phyloP scores from a whole-genome alignment of 768 basidiomycete species.

The Coprinellus micaceus region DNA sequence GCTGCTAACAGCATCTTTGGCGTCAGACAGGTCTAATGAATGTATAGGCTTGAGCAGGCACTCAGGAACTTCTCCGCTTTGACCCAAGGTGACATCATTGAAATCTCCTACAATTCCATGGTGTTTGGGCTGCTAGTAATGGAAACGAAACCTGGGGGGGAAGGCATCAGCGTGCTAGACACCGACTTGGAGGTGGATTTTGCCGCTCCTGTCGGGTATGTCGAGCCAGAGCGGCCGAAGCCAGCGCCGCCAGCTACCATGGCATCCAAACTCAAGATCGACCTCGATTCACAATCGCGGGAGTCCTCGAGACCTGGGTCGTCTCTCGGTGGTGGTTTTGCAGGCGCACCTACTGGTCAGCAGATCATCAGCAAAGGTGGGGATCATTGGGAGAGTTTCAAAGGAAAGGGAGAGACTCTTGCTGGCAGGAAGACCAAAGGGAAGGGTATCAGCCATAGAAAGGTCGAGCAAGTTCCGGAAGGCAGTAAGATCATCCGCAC shows the following conservation, averaged over 20 bases:
- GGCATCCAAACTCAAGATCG: slow-evolving; percentile 96
- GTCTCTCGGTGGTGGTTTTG: slow-evolving; percentile 65
- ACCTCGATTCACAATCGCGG: slow-evolving; percentile 81
- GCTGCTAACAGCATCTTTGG: slow-evolving; percentile 1
- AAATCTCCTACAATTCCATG: slow-evolving; percentile 95
- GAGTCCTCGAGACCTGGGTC: slow-evolving; percentile 82
- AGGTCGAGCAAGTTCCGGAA: slow-evolving; percentile 72
- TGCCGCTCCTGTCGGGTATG: slow-evolving; percentile 87
- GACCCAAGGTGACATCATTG: slow-evolving; percentile 95
- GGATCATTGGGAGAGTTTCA: slow-evolving; percentile 93
- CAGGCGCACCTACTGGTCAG: slow-evolving; percentile 44
- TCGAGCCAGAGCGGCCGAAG: slow-evolving; percentile 87
- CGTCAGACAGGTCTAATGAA: background rate
- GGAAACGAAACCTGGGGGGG: slow-evolving; percentile 84
- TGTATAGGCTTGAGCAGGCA: slow-evolving; percentile 82
- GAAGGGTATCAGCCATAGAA: slow-evolving; percentile 83
- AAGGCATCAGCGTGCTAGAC: slow-evolving; percentile 86
- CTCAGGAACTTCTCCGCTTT: slow-evolving; percentile 89
- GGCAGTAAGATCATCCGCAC: slow-evolving; percentile 88
- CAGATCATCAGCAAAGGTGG: slow-evolving; percentile 67
- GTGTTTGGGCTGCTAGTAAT: slow-evolving; percentile 94
- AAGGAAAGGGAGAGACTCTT: slow-evolving; percentile 89
- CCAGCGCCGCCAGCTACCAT: slow-evolving; percentile 82
- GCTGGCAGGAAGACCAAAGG: slow-evolving; percentile 92
- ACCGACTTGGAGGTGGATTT: slow-evolving; percentile 99